Evolutionary conservation across 805 yeast species (phyloP), one percentile per base, ranked within the genome.

Genomic region (Saturnispora dispora): DNA sequence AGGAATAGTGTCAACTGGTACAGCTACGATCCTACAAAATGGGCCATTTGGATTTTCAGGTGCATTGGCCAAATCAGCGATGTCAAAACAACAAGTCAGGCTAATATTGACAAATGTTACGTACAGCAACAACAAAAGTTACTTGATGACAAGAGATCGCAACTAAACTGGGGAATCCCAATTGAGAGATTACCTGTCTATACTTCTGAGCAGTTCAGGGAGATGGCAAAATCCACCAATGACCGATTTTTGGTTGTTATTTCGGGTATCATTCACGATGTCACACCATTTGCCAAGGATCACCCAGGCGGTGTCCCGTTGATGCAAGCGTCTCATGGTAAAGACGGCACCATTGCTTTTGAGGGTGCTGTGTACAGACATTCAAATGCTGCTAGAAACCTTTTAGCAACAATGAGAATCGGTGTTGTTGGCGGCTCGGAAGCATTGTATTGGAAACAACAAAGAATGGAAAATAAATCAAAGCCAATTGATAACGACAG

Each of bases 341-440:
- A 85, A 65, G 97, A 90, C 65, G 96, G 96, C 8, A 89, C 97
- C 3, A 82, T 85, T 48, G 96, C 95, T 2, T 90, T 90, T 67
- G 88, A 84, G 65, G 97, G 98, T 22, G 97, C 96, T 3, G 97
- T 90, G 11, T 90, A 90, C 69, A 79, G 81, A 51, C 98, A 90
- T 66, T 85, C 93, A 59, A 88, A 91, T 52, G 97, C 97, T 0
- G 97, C 96, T 1, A 85, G 84, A 62, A 90, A 90, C 67, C 68
- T 90, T 54, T 71, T 90, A 54, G 95, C 96, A 2, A 90, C 96
- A 0, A 88, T 90, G 97, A 77, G 98, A 61, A 83, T 90, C 15
- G 96, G 95, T 0, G 90, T 86, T 25, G 81, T 89, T 54, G 85
- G 87, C 15, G 90, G 90, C 9, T 77, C 85, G 55, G 91, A 88